Evolutionary conservation across 1,284 basidiomycete genomes (phyloP).

Genomic region (Phylloporus sp.): DNA sequence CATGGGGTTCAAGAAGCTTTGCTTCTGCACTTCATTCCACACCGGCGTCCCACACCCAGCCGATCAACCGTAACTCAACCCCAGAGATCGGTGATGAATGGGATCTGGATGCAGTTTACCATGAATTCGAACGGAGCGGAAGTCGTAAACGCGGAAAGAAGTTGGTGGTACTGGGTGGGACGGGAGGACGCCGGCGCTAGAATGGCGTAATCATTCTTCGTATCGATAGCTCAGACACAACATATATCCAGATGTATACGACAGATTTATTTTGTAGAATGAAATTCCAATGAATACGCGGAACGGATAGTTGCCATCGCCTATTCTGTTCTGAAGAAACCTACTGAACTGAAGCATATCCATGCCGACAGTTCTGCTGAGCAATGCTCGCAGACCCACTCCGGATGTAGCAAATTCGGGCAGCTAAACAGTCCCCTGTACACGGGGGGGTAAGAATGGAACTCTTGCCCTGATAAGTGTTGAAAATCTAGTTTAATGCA

Average conservation of each 20-base stretch:
- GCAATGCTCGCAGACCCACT: slow-evolving; percentile 68
- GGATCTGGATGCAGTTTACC: slow-evolving; percentile 82
- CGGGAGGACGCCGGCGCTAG: slow-evolving; percentile 48
- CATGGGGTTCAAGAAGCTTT: slow-evolving; percentile 80
- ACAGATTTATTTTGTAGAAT: neutral
- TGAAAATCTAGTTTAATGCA: slow-evolving; percentile 55
- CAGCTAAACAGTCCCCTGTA: slow-evolving; percentile 59
- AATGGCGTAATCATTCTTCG: too few relatives aligned
- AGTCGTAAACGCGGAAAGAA: slow-evolving; percentile 62
- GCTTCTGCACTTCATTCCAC: slow-evolving; percentile 69
- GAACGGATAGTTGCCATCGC: neutral
- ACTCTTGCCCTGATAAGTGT: slow-evolving; percentile 72
- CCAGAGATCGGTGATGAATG: slow-evolving; percentile 61
- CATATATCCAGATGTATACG: slow-evolving; percentile 12
- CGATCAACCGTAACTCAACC: slow-evolving; percentile 28
- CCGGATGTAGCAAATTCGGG: slow-evolving; percentile 82
- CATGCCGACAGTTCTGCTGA: slow-evolving; percentile 58
- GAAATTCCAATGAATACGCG: neutral
- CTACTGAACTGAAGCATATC: slow-evolving; percentile 72
- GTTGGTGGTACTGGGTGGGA: slow-evolving; percentile 71
- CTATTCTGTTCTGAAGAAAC: neutral
- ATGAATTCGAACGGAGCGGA: slow-evolving; percentile 66
- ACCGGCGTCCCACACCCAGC: slow-evolving; percentile 21
- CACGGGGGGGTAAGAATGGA: slow-evolving; percentile 61
- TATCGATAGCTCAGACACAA: too few relatives aligned